Base-by-base conservation (phyloP, 225 moss, liverwort and hornwort species). In the Pseudisothecium myosuroides region DNA sequence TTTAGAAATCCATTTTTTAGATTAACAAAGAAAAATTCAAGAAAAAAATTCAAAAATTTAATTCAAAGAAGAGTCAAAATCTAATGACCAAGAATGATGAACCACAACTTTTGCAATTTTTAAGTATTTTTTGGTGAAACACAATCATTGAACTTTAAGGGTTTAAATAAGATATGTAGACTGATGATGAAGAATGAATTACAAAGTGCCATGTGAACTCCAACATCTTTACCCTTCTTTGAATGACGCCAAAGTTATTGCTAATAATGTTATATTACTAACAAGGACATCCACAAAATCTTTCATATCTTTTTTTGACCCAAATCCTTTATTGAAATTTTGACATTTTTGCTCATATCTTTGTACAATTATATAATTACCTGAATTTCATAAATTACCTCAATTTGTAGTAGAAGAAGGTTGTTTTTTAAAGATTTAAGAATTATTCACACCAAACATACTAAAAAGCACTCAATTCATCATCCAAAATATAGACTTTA, bases 201-300 rank as follows among this genome's bases (percentile, higher is more conserved):
- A 34, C 5, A 21, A 55, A 78, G 2, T 55, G 1, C 1, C 6
- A 37, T 63, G 2, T 58, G 17, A 47, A 2, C 9, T 62, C 23
- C 23, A 63, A 47, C 6, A 82, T 23, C 47, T 82, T 63, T 20
- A 5, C 1, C 2, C 6, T 43, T 61, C 3, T 60, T 1, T 2
- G 2, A 47, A 47, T 23, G 23, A 32, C 1, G 0, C 10, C 4
- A 32, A 45, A 22, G 5, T 31, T 45, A 62, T 81, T 43, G 14
- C 9, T 22, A 81, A 61, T 45, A 21, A 29, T 45, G 4, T 45
- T 60, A 14, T 41, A 14, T 15, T 24, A 23, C 1, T 37, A n/a
- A 24, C 1, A 24, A 19, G 1, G 19, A 5, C 3, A 0, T n/a
- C 16, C 3, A 26, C 4, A 36, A 77, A 77, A 55, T 6, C 5